Conservation (phyloP, 2,329 filamentous ascomycete species). For the Microsporum ferrugineum region DNA sequence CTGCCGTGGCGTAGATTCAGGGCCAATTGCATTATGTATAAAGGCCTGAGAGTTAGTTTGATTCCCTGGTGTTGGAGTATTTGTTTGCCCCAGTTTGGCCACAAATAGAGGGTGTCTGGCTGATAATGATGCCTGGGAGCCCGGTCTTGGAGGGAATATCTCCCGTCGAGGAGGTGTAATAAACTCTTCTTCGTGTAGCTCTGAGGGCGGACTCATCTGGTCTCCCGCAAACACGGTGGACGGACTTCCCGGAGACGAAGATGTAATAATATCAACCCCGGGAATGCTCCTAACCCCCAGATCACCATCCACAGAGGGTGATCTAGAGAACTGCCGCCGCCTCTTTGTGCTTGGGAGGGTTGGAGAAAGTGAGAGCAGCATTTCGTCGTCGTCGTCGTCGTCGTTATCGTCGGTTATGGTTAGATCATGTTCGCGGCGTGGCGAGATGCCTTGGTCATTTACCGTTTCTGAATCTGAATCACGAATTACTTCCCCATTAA, state of each 20-base stretch:
- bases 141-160: not conserved
- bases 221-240: constrained; percentile 5
- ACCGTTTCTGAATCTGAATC: constrained; percentile 9
- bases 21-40: not conserved
- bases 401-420: constrained; percentile 12
- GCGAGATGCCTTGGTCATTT: not conserved
- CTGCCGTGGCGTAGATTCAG: constrained; percentile 12
- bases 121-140: not conserved
- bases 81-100: not conserved
- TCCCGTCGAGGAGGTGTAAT: not conserved
- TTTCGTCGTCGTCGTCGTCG: constrained; percentile 15
- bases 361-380: constrained; percentile 20
- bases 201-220: not conserved
- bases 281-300: not conserved
- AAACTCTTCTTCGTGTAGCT: constrained; percentile 10
- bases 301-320: not conserved
- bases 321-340: constrained; percentile 20
- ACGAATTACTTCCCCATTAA: constrained; percentile 10
- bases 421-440: not conserved
- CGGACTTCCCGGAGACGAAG: not conserved
- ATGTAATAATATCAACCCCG: not conserved
- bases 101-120: not conserved
- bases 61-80: not conserved
- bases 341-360: constrained; percentile 22
- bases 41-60: not conserved